phyloP scores from a whole-genome alignment of 768 basidiomycete species.

The Kwoniella europaea region DNA sequence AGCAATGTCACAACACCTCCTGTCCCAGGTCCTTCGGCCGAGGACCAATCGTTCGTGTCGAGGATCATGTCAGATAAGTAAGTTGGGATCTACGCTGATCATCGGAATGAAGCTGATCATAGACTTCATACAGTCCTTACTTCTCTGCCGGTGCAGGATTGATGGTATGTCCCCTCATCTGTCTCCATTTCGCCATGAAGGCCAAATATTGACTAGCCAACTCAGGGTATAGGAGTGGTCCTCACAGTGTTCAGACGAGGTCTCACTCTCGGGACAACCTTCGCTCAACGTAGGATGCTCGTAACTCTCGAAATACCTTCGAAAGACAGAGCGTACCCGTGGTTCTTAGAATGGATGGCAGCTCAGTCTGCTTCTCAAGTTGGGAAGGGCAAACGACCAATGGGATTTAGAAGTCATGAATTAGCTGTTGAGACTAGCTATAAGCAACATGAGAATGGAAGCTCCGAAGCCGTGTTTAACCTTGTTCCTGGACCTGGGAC shows the following conservation, averaged over 20 bases:
- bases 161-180: slow-evolving; percentile 68
- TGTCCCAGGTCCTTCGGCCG: slow-evolving; percentile 18
- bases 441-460: slow-evolving; percentile 89
- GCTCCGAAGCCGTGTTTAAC: slow-evolving; percentile 83
- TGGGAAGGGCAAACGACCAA: slow-evolving; percentile 30
- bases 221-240: slow-evolving; percentile 86
- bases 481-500: slow-evolving; percentile 95
- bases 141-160: slow-evolving; percentile 98
- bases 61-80: slow-evolving; percentile 54
- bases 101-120: neutral
- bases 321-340: slow-evolving; percentile 91
- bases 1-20: neutral
- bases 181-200: neutral
- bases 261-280: slow-evolving; percentile 69
- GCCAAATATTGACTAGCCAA: neutral
- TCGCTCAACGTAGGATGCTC: slow-evolving; percentile 85
- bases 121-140: slow-evolving; percentile 70
- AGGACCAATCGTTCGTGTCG: slow-evolving; percentile 34
- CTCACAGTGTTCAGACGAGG: slow-evolving; percentile 76
- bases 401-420: slow-evolving; percentile 80
- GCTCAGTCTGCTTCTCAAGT: slow-evolving; percentile 63
- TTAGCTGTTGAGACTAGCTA: slow-evolving; percentile 89
- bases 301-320: slow-evolving; percentile 95
- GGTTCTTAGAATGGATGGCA: slow-evolving; percentile 97
- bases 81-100: slow-evolving; percentile 5